Base-by-base conservation (phyloP, 1,284 basidiomycete genomes). In the Pascua guehoae region DNA sequence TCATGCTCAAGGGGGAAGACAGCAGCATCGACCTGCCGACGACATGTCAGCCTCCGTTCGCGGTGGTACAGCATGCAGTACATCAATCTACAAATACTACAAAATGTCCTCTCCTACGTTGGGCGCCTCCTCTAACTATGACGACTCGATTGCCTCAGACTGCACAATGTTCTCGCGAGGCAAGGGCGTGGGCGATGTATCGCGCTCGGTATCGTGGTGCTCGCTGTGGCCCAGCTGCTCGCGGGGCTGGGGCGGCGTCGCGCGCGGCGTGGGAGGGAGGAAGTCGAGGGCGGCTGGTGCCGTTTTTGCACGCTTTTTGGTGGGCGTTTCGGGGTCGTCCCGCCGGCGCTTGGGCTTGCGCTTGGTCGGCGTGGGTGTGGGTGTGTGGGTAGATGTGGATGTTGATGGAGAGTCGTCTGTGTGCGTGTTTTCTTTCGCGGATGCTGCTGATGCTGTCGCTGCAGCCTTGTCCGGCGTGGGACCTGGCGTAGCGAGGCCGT, bases 201-300 rank as follows among this genome's bases (percentile, higher is more conserved):
- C 53, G 18, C 53, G 41, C 41, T 39, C 32, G 5, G 41, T 36
- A 0, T 32, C 14, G 37, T 39, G 18, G 18, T 44, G 12, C 1
- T 24, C 16, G 5, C 7, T 17, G 10, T 24, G 17, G 4, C 16
- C 44, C 5, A 24, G 17, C 45, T 37, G 18, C 18, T 18, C 12
- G 45, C 46, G 36, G 43, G 16, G 14, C 16, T 44, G 43, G 3
- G 56, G 56, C 24, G 56, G 56, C 32, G 56, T 58, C 12, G 52
- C 49, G 39, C 48, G 48, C 14, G 56, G 56, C 12, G 56, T 58
- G 44, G 48, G 56, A 1, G 45, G 55, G 5, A 51, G 45, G 4
- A 36, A 17, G 42, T 16, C 42, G n/a, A 17, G 18, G 5, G 4
- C n/a, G n/a, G 12, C n/a, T 4, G 41, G 24, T 32, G 24, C 8